Percentiles rank a stretch among this genome's conserved stretches.
These are phyloP conservation scores for Parsonsia alboflavescens DNA, from an alignment of 257 asterid species.

Conservation along the genomic window DNA sequence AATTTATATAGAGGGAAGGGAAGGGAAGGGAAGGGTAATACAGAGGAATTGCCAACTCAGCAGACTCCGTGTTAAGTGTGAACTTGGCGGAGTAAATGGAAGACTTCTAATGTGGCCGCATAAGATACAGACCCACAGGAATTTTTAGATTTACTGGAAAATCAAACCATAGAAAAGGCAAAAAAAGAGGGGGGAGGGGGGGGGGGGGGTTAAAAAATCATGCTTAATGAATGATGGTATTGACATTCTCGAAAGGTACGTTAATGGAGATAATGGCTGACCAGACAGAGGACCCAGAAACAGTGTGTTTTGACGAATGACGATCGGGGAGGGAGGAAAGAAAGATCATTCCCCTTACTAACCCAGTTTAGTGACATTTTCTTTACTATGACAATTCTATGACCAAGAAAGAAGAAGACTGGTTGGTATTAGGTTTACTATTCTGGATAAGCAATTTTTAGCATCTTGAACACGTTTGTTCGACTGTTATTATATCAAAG, in stretches of 20 bases:
- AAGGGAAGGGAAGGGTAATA: background rate
- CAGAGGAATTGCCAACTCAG: background rate
- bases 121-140: background rate
- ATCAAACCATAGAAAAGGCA: background rate
- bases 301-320: background rate
- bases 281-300: background rate
- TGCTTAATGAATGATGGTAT: background rate
- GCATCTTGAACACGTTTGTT: background rate
- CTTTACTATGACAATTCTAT: background rate
- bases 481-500: background rate
- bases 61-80: slow-evolving; percentile 13
- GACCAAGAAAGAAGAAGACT: background rate
- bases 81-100: slow-evolving; percentile 8
- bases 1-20: slow-evolving; percentile 9
- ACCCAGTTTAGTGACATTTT: too few species aligned
- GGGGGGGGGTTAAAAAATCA: background rate
- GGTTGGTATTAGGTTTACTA: background rate
- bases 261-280: background rate
- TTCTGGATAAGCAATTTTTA: background rate
- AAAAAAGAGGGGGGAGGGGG: too few species aligned
- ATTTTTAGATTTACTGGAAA: background rate
- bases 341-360: too few species aligned
- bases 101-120: slow-evolving; percentile 20
- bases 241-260: background rate
- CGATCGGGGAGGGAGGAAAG: background rate